Evolutionary conservation across 140 eudicot species (phyloP).

Genomic region (Cichorium intybus): DNA sequence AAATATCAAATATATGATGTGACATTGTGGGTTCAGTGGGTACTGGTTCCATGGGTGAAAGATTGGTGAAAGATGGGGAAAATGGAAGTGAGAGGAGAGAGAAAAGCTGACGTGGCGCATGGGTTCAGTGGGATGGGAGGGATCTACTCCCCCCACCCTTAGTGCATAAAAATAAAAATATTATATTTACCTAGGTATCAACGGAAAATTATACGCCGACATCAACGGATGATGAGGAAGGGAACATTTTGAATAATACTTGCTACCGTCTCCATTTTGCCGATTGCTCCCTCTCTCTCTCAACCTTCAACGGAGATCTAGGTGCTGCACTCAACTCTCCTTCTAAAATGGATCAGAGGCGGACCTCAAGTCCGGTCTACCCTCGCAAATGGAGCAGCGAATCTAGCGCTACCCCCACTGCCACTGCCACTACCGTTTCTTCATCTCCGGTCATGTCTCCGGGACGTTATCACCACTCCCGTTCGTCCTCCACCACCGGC

Average conservation of each 20-base stretch:
- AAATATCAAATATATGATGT: too few species aligned
- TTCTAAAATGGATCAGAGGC: constrained; percentile 28
- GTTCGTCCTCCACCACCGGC: constrained; percentile 66
- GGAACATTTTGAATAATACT: constrained; percentile 8
- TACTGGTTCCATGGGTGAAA: too few species aligned
- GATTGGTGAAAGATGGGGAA: too few species aligned
- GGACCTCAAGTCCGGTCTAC: constrained; percentile 34
- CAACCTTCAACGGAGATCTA: constrained; percentile 28
- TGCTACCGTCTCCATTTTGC: background rate
- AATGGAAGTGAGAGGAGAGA: too few species aligned
- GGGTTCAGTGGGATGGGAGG: too few species aligned
- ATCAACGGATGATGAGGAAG: constrained; percentile 2
- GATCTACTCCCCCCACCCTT: too few species aligned
- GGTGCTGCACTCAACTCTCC: constrained; percentile 7
- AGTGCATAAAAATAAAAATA: too few species aligned
- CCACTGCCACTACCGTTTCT: constrained; percentile 36
- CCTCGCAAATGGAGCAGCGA: constrained; percentile 69
- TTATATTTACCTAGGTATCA: too few species aligned
- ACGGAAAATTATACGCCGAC: background rate
- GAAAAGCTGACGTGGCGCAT: too few species aligned
- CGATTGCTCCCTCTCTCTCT: constrained; percentile 10
- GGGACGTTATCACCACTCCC: constrained; percentile 45
- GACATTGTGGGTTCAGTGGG: too few species aligned
- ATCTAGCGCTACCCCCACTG: constrained; percentile 31
- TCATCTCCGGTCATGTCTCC: constrained; percentile 45